Conservation (phyloP, 176 grass and related monocot species). For the Panicum miliaceum region DNA sequence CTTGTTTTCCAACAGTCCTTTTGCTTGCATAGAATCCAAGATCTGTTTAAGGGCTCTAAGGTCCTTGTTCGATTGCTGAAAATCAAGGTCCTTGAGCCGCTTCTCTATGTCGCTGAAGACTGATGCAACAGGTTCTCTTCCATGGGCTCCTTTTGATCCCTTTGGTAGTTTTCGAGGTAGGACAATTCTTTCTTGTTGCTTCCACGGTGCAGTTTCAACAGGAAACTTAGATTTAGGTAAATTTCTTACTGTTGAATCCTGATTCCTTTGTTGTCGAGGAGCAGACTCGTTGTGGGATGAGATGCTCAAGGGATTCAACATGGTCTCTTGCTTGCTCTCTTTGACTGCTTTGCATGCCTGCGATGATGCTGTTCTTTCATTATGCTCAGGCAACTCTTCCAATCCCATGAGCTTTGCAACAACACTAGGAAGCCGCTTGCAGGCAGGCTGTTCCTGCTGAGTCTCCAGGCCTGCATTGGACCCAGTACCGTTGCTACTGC, state of each 20-base stretch:
- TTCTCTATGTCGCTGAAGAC: slow-evolving; percentile 95
- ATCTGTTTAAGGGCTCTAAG: slow-evolving; percentile 90
- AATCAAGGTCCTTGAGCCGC: slow-evolving; percentile 82
- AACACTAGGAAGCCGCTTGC: slow-evolving; percentile 67
- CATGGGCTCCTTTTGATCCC: slow-evolving; percentile 47
- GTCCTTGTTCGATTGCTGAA: slow-evolving; percentile 83
- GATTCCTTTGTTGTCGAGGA: slow-evolving; percentile 48
- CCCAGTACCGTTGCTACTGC: slow-evolving; percentile 26
- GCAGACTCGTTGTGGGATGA: slow-evolving; percentile 40
- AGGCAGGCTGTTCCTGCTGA: slow-evolving; percentile 52
- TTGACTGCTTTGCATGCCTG: slow-evolving; percentile 41
- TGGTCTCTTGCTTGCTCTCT: slow-evolving; percentile 52
- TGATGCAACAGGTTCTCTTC: slow-evolving; percentile 62
- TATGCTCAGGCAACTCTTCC: slow-evolving; percentile 65
- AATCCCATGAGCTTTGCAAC: slow-evolving; percentile 98
- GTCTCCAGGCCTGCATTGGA: slow-evolving; percentile 23
- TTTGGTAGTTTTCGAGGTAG: slow-evolving; percentile 65
- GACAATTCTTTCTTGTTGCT: slow-evolving; percentile 72
- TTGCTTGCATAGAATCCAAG: slow-evolving; percentile 86
- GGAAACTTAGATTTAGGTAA: slow-evolving; percentile 69
- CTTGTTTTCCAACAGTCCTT: slow-evolving; percentile 78
- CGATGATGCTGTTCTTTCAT: slow-evolving; percentile 44
- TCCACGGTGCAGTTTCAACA: slow-evolving; percentile 82
- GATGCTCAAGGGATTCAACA: slow-evolving; percentile 41
- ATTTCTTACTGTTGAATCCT: slow-evolving; percentile 54